These are phyloP conservation scores for Oxyria digyna DNA, from an alignment of 148 eudicot species.

Conservation along the genomic window DNA sequence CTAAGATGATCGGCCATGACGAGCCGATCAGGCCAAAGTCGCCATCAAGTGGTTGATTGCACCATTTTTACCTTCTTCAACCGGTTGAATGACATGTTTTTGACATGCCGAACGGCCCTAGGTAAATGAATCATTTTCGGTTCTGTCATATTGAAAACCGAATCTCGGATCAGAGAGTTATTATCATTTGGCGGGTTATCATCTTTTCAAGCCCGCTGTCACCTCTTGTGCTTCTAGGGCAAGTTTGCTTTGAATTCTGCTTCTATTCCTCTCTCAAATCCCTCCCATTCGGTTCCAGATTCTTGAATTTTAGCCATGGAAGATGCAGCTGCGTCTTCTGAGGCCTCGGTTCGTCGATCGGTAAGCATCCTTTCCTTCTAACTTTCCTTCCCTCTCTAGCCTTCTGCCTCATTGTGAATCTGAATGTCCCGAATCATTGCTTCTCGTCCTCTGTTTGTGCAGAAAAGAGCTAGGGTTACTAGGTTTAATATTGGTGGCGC, in stretches of 20 bases:
- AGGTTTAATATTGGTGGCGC: constrained; percentile 12
- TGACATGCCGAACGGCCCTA: too few relatives aligned
- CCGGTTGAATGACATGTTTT: too few relatives aligned
- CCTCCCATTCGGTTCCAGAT: background rate
- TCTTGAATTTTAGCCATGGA: constrained; percentile 28
- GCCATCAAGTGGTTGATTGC: too few relatives aligned
- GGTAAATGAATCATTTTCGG: too few relatives aligned
- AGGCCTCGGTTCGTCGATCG: constrained; percentile 42
- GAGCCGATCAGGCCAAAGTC: too few relatives aligned
- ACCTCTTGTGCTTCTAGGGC: constrained; percentile 1
- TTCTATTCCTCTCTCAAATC: background rate
- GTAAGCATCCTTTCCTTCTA: constrained; percentile 17
- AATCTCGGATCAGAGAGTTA: too few relatives aligned
- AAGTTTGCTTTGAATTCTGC: background rate
- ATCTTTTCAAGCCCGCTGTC: background rate
- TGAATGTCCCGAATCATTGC: background rate
- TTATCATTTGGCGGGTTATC: constrained; percentile 4
- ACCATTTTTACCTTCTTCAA: too few relatives aligned
- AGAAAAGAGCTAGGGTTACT: constrained; percentile 58
- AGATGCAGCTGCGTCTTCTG: constrained; percentile 30
- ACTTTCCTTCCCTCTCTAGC: background rate
- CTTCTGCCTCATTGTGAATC: background rate
- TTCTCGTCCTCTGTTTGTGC: constrained; percentile 3
- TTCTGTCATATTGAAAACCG: too few relatives aligned
- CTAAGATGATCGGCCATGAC: too few relatives aligned